Evolutionary conservation across 495 filamentous ascomycete genomes (phyloP).

Genomic region (Neurospora sp.): DNA sequence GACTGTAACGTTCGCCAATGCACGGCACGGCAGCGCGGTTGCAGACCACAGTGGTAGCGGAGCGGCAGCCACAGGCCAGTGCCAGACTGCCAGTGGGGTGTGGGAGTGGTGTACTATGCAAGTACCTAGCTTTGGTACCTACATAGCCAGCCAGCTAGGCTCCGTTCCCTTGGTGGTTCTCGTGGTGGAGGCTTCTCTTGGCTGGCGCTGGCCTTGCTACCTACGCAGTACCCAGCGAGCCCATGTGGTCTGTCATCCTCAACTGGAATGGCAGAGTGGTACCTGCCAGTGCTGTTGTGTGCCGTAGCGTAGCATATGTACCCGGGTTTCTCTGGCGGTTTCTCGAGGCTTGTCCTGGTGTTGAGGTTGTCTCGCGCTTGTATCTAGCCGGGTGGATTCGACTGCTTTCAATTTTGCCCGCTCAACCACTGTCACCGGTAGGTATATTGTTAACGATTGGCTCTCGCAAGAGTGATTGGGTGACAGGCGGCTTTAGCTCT

Average conservation of each 20-base stretch:
- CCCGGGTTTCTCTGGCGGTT: neutral
- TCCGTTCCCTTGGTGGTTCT: neutral
- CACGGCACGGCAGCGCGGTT: slow-evolving; percentile 15
- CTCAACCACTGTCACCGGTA: neutral
- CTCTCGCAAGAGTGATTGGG: neutral
- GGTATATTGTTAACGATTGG: neutral
- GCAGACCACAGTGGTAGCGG: slow-evolving; percentile 17
- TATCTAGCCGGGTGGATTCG: neutral
- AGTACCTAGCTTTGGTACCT: neutral
- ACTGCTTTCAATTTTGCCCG: neutral
- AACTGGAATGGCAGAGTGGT: neutral
- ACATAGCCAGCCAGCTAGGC: neutral
- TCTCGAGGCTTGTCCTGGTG: neutral
- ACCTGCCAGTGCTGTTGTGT: neutral
- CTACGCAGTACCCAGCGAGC: neutral
- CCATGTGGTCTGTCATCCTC: neutral
- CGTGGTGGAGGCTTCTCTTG: neutral
- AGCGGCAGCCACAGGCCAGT: slow-evolving; percentile 24
- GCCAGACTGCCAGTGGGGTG: slow-evolving; percentile 5
- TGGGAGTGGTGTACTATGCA: neutral
- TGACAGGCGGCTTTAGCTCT: neutral
- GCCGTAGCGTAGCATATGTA: neutral
- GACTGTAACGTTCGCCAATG: slow-evolving; percentile 27
- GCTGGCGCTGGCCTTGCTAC: neutral
- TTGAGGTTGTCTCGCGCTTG: neutral